A percentile compares a stretch with the other conserved stretches of the same genome.
Evolutionary conservation across 192 early-diverging fungal genomes (phyloP).

Genomic region (Umbelopsis isabellina): DNA sequence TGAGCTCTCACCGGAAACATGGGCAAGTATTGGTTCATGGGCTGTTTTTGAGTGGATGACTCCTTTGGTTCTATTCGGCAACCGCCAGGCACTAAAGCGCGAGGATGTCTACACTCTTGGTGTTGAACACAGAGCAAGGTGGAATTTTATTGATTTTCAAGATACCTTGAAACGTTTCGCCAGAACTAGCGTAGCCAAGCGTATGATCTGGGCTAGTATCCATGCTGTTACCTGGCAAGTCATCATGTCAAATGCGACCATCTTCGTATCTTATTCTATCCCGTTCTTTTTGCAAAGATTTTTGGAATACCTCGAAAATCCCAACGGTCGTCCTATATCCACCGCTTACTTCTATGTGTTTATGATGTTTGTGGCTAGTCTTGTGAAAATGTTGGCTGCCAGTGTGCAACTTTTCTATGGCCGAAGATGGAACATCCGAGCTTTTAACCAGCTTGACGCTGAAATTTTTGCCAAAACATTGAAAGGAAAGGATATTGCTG

Average conservation of each 20-base stretch:
- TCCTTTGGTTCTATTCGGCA: slow-evolving; percentile 22
- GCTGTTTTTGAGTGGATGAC: slow-evolving; percentile 30
- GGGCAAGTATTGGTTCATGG: slow-evolving; percentile 29
- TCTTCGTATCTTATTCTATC: slow-evolving; percentile 39
- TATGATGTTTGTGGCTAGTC: slow-evolving; percentile 45
- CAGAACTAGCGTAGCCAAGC: slow-evolving; percentile 5
- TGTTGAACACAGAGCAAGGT: slow-evolving; percentile 21
- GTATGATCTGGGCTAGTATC: slow-evolving; percentile 23
- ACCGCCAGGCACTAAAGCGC: neutral
- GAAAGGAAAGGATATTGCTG: slow-evolving; percentile 60
- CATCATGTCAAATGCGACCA: slow-evolving; percentile 8
- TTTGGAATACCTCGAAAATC: slow-evolving; percentile 44
- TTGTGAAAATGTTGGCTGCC: slow-evolving; percentile 23
- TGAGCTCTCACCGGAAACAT: slow-evolving; percentile 25
- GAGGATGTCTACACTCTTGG: slow-evolving; percentile 27
- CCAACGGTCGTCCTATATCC: slow-evolving; percentile 30
- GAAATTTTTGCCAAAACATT: slow-evolving; percentile 67
- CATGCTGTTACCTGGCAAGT: slow-evolving; percentile 20
- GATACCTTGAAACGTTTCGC: slow-evolving; percentile 8
- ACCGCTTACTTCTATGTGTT: slow-evolving; percentile 62
- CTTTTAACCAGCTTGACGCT: slow-evolving; percentile 58
- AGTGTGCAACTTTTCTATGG: slow-evolving; percentile 48
- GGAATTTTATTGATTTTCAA: slow-evolving; percentile 21
- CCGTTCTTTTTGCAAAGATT: slow-evolving; percentile 52
- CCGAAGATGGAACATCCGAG: slow-evolving; percentile 46